These are phyloP conservation scores for Trametes maxima DNA, from an alignment of 768 basidiomycete genomes.

Conservation along the genomic window DNA sequence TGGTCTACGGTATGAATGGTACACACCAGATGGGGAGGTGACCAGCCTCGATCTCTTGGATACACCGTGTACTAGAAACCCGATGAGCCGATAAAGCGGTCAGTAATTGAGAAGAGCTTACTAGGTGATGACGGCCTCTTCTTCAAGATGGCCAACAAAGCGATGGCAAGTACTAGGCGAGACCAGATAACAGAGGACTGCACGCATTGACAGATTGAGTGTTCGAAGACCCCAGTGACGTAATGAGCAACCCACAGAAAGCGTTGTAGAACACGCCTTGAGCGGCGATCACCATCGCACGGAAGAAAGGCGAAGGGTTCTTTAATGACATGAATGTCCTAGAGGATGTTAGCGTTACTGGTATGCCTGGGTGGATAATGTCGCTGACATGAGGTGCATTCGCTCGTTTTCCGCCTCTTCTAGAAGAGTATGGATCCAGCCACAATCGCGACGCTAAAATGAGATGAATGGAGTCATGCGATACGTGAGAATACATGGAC, in stretches of 20 bases:
- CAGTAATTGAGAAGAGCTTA: conserved; percentile 39
- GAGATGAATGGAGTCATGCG: neutral
- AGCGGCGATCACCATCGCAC: conserved; percentile 81
- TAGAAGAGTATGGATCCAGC: conserved; percentile 91
- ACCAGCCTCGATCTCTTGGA: conserved; percentile 81
- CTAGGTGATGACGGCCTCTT: conserved; percentile 95
- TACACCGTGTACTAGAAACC: conserved; percentile 67
- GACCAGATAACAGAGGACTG: conserved; percentile 78
- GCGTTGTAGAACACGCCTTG: conserved; percentile 92
- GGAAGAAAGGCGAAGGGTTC: conserved; percentile 78
- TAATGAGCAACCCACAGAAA: conserved; percentile 62
- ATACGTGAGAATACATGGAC: neutral
- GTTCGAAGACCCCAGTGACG: neutral
- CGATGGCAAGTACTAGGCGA: conserved; percentile 81
- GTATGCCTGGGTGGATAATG: neutral
- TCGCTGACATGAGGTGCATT: conserved; percentile 82
- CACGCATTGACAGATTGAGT: neutral
- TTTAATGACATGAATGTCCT: conserved; percentile 96
- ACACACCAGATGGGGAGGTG: conserved; percentile 77
- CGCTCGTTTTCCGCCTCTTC: conserved; percentile 98
- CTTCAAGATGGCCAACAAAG: conserved; percentile 91
- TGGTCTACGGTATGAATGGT: neutral
- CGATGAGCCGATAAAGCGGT: conserved; percentile 16
- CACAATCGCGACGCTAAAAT: conserved; percentile 56
- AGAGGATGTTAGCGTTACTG: conserved; percentile 18